Evolutionary conservation across 1,284 basidiomycete genomes (phyloP), one percentile per base, ranked within the genome.

Genomic region (Sanghuangporus sanghuang): DNA sequence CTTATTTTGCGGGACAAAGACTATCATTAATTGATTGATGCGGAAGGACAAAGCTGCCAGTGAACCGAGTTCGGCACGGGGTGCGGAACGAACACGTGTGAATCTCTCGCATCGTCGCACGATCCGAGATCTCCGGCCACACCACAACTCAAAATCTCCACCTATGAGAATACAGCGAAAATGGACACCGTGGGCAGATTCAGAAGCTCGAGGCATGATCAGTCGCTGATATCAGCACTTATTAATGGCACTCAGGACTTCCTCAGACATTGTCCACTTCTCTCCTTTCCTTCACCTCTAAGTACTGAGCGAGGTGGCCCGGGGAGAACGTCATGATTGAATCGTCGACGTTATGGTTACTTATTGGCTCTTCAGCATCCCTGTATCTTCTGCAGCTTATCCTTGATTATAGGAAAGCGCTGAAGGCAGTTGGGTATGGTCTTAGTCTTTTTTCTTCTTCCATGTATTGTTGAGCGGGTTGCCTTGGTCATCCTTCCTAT

Each of bases 371-470:
- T 12, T 35, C 48, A 3, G 18, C 52, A n/a, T 14, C 62, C 6
- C 12, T 65, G 14, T 65, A 63, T 32, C 57, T 50, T n/a, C 23
- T 64, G 7, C 53, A 57, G 62, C 55, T 56, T 16, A 3, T 42
- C n/a, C 6, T 59, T n/a, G 58, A 66, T 44, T 66, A 32, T 36
- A 36, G 61, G 40, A 23, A 46, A 12, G 57, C 52, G 36, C 6
- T 66, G 7, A 63, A 63, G 58, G 18, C 50, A 21, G 49, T 60
- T 8, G 49, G 54, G 65, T 66, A 44, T 14, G 57, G 56, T 9
- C 21, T 42, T 7, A 6, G 36, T 39, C 23, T 18, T 16, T 6
- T 6, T 18, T 64, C 21, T 54, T n/a, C 12, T 52, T 7, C 49
- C 9, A 52, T 11, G 7, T 52, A 23, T 23, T 23, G 49, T 23